phyloP scores from a whole-genome alignment of 306 rosid genomes.

The Amphicarpaea edgeworthii region DNA sequence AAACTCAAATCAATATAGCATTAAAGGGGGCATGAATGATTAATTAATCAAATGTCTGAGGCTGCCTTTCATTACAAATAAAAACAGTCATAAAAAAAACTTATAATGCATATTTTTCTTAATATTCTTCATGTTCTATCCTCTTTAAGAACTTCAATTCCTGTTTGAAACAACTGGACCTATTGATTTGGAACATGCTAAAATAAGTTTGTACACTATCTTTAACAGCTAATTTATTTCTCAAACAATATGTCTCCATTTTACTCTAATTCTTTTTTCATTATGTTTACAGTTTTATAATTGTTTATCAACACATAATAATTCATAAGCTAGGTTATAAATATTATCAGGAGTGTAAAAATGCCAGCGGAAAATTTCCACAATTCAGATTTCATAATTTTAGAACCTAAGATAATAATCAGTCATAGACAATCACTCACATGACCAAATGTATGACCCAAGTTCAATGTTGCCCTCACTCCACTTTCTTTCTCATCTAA shows the following conservation, averaged over 20 bases:
- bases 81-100: not conserved
- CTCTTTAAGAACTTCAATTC: conserved; percentile 14
- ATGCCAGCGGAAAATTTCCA: not conserved
- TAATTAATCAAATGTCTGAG: not conserved
- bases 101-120: not conserved
- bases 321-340: conserved; percentile 20
- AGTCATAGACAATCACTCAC: conserved; percentile 58
- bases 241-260: conserved; percentile 5
- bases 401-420: conserved; percentile 34
- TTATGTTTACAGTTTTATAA: not conserved
- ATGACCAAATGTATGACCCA: conserved; percentile 99
- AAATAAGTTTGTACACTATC: not conserved
- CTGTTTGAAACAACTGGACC: conserved; percentile 23
- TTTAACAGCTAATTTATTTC: not conserved
- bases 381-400: conserved; percentile 21
- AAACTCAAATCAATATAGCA: conserved; percentile 12
- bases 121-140: conserved; percentile 19
- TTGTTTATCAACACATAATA: conserved; percentile 4
- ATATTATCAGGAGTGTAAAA: conserved; percentile 11
- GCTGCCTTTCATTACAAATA: conserved; percentile 2
- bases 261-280: conserved; percentile 4
- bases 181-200: conserved; percentile 10
- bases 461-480: conserved; percentile 89
- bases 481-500: conserved; percentile 97
- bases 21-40: not conserved